Evolutionary conservation across 2,329 filamentous ascomycete genomes (phyloP).

Genomic region (Xylariaceae sp.): DNA sequence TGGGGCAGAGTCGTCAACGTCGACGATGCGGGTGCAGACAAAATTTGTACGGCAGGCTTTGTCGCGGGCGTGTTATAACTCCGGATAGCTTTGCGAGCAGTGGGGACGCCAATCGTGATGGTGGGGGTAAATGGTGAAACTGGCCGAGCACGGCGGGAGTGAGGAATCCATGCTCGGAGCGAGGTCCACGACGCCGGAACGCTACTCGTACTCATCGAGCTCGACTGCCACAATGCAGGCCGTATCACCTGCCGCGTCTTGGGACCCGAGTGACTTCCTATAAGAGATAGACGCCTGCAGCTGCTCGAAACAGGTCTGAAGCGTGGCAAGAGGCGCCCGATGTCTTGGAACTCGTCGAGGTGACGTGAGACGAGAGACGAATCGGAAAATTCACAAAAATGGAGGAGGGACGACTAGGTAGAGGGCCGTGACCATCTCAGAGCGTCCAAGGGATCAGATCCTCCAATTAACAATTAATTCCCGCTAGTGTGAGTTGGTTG

Average conservation of each 20-base stretch:
- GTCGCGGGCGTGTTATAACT: slow-evolving; percentile 7
- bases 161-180: slow-evolving; percentile 29
- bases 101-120: background rate
- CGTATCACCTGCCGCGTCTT: slow-evolving; percentile 7
- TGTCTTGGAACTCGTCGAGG: background rate
- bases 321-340: too few species aligned
- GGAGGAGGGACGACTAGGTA: too few species aligned
- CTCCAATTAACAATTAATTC: too few species aligned
- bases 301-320: background rate
- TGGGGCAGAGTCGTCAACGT: slow-evolving; percentile 1
- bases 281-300: background rate
- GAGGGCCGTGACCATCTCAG: too few species aligned
- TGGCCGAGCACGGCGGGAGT: slow-evolving; percentile 22
- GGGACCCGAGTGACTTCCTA: too few species aligned
- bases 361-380: background rate
- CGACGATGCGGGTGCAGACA: background rate
- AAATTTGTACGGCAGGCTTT: background rate
- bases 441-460: too few species aligned
- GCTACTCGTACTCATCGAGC: slow-evolving; percentile 23
- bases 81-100: background rate
- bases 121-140: slow-evolving; percentile 6
- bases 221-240: slow-evolving; percentile 13
- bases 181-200: slow-evolving; percentile 14
- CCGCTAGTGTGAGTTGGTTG: too few species aligned
- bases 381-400: background rate